Conservation (phyloP, 2,329 filamentous ascomycete species). For the Aureobasidium sp. region DNA sequence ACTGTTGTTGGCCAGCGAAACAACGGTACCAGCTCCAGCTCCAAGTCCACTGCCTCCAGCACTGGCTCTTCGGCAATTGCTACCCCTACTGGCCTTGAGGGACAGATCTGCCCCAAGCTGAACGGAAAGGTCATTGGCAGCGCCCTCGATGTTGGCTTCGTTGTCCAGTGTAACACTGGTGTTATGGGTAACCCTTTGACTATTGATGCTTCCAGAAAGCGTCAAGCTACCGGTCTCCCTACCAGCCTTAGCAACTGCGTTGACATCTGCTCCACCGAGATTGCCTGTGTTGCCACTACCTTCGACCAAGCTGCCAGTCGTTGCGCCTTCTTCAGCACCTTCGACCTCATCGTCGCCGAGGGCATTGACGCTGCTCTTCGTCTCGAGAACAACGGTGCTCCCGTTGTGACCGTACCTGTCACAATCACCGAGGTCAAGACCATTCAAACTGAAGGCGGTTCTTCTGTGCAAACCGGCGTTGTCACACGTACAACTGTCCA, state of each 20-base stretch:
- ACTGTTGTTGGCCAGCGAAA: neutral
- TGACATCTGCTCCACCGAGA: slow-evolving; percentile 2
- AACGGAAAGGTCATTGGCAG: neutral
- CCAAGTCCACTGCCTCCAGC: neutral
- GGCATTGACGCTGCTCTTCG: slow-evolving; percentile 5
- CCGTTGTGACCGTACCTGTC: neutral
- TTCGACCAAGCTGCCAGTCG: neutral
- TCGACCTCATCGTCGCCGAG: neutral
- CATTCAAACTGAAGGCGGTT: slow-evolving; percentile 20
- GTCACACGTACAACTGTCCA: neutral
- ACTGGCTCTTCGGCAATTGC: neutral
- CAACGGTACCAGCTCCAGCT: neutral
- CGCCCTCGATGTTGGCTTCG: neutral
- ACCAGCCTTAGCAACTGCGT: slow-evolving; percentile 5
- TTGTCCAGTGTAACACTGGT: neutral
- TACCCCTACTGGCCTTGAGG: neutral
- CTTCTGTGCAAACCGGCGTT: slow-evolving; percentile 1
- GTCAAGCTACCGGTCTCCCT: neutral
- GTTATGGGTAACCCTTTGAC: slow-evolving; percentile 1
- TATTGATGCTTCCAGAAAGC: slow-evolving; percentile 2
- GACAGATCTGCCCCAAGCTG: neutral
- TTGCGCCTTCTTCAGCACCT: slow-evolving; percentile 8
- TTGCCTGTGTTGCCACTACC: slow-evolving; percentile 1
- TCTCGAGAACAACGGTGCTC: neutral
- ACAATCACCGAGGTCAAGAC: neutral